Conservation (phyloP, 2,329 filamentous ascomycete genomes). For the Fusarium coicis region DNA sequence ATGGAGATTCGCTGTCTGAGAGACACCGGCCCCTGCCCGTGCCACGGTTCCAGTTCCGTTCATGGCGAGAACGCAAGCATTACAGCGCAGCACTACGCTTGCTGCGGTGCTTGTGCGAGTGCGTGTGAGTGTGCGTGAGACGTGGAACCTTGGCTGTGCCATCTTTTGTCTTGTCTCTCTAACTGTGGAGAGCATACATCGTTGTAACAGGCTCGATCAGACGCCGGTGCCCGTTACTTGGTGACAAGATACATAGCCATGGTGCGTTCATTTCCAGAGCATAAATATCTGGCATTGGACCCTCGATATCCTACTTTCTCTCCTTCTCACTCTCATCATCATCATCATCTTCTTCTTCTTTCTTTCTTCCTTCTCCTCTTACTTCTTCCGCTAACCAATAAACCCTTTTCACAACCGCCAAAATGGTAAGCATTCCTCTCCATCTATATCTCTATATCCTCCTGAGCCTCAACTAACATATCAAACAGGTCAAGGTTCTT, state of each 20-base stretch:
- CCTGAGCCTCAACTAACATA: slow-evolving; percentile 35
- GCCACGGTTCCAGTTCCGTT: slow-evolving; percentile 34
- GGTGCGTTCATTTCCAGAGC: slow-evolving; percentile 28
- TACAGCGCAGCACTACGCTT: slow-evolving; percentile 6
- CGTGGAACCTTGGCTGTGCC: slow-evolving; percentile 37
- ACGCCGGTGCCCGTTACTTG: slow-evolving; percentile 21
- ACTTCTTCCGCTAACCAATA: slow-evolving; percentile 27
- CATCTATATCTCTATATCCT: background rate
- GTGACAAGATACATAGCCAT: slow-evolving; percentile 24
- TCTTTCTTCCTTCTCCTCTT: slow-evolving; percentile 31
- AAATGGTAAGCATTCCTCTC: slow-evolving; percentile 41
- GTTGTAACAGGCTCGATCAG: slow-evolving; percentile 28
- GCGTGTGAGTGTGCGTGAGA: slow-evolving; percentile 22
- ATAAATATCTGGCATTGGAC: slow-evolving; percentile 43
- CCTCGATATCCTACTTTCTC: slow-evolving; percentile 21
- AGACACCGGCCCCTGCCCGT: slow-evolving; percentile 23
- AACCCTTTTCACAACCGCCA: slow-evolving; percentile 38
- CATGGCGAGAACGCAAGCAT: slow-evolving; percentile 16
- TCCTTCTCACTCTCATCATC: slow-evolving; percentile 36
- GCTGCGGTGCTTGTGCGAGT: background rate
- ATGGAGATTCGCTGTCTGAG: slow-evolving; percentile 40
- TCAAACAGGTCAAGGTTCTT: slow-evolving; percentile 87
- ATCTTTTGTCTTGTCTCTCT: background rate
- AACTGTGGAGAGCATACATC: slow-evolving; percentile 5
- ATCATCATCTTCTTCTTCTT: too few species aligned